phyloP scores from a whole-genome alignment of 1,284 basidiomycete species.

The Pascua sp. region DNA sequence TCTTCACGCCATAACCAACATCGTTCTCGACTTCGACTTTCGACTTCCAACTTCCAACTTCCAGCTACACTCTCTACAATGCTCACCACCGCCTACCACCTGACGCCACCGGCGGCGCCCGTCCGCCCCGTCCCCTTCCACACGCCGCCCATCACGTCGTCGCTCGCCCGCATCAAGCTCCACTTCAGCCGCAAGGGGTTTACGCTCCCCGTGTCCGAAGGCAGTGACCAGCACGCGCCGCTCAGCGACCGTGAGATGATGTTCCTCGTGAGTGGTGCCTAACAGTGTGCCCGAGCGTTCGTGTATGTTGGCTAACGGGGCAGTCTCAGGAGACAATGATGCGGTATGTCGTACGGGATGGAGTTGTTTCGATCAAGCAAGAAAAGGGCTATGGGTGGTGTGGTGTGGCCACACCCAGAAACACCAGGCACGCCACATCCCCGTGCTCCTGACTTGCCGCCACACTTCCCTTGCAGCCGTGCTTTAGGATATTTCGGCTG shows the following conservation, averaged over 20 bases:
- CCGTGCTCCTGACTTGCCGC: neutral
- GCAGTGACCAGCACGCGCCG: conserved; percentile 5
- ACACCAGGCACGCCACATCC: no score
- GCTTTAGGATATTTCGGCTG: no score
- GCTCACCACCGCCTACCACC: no score
- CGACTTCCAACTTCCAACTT: no score
- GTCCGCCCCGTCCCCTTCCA: no score
- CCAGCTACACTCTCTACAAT: no score
- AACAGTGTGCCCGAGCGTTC: neutral
- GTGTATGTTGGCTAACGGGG: neutral
- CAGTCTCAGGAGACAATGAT: conserved; percentile 32
- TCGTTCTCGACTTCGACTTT: no score
- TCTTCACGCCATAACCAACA: no score
- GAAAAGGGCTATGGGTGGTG: neutral
- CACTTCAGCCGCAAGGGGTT: conserved; percentile 28
- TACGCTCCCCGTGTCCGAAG: conserved; percentile 21
- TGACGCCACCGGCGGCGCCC: no score
- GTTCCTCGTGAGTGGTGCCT: conserved; percentile 30
- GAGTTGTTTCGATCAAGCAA: neutral
- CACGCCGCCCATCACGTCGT: no score
- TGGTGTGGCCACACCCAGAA: neutral
- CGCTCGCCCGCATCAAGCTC: no score
- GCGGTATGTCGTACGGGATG: conserved; percentile 17
- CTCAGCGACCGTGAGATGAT: conserved; percentile 41
- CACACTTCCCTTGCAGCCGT: no score